These are phyloP conservation scores for Linum tenue DNA, from an alignment of 345 rosid species.

Conservation along the genomic window DNA sequence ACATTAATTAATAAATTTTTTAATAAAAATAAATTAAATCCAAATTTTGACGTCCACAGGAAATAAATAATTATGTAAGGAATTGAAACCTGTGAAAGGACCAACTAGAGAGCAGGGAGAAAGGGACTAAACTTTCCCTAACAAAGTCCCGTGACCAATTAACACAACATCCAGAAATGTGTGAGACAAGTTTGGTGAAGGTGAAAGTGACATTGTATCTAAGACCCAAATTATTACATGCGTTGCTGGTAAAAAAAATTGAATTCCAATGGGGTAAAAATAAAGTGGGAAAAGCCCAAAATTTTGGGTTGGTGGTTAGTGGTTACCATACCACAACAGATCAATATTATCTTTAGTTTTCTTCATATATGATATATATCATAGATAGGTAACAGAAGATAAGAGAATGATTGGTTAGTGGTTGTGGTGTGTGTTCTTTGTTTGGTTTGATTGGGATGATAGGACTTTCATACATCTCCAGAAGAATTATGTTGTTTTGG, in stretches of 20 bases:
- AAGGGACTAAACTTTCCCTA: slow-evolving; percentile 15
- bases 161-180: neutral
- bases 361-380: no score
- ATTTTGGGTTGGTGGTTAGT: neutral
- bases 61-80: no score
- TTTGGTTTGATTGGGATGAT: no score
- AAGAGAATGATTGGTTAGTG: no score
- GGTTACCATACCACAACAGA: no score
- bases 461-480: no score
- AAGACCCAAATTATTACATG: slow-evolving; percentile 8
- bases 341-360: no score
- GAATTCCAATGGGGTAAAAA: neutral
- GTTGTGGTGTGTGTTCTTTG: no score
- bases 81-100: neutral
- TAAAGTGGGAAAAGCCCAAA: neutral
- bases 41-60: slow-evolving; percentile 4
- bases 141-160: slow-evolving; percentile 22
- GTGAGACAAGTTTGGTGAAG: slow-evolving; percentile 9
- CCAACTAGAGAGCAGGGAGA: neutral
- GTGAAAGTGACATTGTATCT: slow-evolving; percentile 22
- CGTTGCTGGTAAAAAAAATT: slow-evolving; percentile 11
- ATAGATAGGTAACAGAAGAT: no score
- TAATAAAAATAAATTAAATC: no score
- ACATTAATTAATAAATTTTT: no score
- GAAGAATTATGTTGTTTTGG: no score